Evolutionary conservation across 345 rosid species (phyloP).

Genomic region (Citrus sp.): DNA sequence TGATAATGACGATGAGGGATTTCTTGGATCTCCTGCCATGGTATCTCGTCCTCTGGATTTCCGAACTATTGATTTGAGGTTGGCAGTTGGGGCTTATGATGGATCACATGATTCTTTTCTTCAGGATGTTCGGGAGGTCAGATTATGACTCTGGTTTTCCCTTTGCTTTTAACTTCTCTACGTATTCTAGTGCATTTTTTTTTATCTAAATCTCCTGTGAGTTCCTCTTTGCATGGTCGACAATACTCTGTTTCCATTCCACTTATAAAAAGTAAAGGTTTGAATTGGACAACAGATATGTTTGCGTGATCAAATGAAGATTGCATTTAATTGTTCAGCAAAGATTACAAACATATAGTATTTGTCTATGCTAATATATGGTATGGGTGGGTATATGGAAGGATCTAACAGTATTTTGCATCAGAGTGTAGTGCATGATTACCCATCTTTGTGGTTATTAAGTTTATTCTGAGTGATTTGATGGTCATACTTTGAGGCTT

Average conservation of each 20-base stretch:
- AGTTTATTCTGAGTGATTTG: not conserved
- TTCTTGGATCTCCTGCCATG: slow-evolving; percentile 96
- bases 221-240: slow-evolving; percentile 11
- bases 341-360: not conserved
- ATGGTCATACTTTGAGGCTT: not conserved
- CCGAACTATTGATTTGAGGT: slow-evolving; percentile 90
- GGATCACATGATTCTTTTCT: slow-evolving; percentile 89
- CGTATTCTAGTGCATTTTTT: slow-evolving; percentile 7
- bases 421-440: not conserved
- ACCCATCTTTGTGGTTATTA: not conserved
- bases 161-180: slow-evolving; percentile 3
- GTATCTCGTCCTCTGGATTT: slow-evolving; percentile 95
- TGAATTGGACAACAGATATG: not conserved
- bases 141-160: slow-evolving; percentile 20
- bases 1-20: slow-evolving; percentile 93
- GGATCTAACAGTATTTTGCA: not conserved
- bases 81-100: slow-evolving; percentile 84
- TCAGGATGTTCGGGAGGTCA: slow-evolving; percentile 95
- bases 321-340: not conserved
- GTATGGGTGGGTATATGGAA: not conserved
- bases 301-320: not conserved
- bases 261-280: not conserved
- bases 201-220: slow-evolving; percentile 5
- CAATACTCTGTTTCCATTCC: not conserved
- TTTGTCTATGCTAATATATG: not conserved